These are phyloP conservation scores for Hondaea fermentalgiana DNA, from an alignment of 108 stramenopile genomes.

Conservation along the genomic window DNA sequence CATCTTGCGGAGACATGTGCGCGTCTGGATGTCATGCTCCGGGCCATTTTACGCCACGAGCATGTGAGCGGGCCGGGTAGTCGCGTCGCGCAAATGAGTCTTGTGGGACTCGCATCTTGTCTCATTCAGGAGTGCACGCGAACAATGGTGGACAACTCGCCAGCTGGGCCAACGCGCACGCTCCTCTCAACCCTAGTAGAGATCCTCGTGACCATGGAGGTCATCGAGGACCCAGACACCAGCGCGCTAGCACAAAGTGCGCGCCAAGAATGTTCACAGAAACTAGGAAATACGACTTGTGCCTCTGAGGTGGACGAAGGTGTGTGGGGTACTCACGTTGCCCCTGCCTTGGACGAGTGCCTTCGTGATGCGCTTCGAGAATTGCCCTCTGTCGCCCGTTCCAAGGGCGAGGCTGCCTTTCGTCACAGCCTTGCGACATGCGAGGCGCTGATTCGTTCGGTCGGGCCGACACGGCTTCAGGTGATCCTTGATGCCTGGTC, in stretches of 20 bases:
- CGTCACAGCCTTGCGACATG: background rate
- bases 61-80: background rate
- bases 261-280: background rate
- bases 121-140: background rate
- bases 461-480: background rate
- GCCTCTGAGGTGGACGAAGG: background rate
- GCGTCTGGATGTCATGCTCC: background rate
- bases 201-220: background rate
- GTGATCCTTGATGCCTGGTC: background rate
- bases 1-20: background rate
- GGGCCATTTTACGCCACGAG: background rate
- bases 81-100: background rate
- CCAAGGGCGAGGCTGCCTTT: background rate
- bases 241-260: background rate
- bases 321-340: background rate
- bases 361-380: background rate
- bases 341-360: background rate
- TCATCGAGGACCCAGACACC: background rate
- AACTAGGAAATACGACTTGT: background rate
- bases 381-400: background rate
- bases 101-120: background rate
- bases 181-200: background rate
- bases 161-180: background rate
- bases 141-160: background rate
- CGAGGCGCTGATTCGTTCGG: background rate